Percentiles rank a stretch among this genome's conserved stretches.
Conservation (phyloP, 1,139 yeast species). For the Debaryomyces robertsiae region DNA sequence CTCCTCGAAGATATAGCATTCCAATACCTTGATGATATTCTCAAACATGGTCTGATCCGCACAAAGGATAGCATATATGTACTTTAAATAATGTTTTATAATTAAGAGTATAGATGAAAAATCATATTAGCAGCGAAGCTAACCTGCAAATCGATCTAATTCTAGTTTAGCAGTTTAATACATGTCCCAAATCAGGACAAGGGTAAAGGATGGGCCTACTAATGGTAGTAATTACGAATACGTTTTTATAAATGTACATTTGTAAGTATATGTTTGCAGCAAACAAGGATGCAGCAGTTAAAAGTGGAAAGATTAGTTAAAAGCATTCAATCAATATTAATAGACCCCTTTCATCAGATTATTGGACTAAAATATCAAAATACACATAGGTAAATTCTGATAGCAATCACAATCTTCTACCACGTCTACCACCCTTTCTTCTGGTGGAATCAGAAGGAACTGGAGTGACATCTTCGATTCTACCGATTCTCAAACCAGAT, state of each 20-base stretch:
- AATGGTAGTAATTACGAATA: slow-evolving; percentile 3
- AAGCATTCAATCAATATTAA: slow-evolving; percentile 9
- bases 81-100: background rate
- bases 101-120: no score
- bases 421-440: slow-evolving; percentile 99
- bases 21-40: background rate
- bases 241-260: slow-evolving; percentile 16
- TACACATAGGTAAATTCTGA: slow-evolving; percentile 8
- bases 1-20: background rate
- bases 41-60: background rate
- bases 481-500: slow-evolving; percentile 99
- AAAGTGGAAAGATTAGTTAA: slow-evolving; percentile 8
- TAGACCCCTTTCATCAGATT: slow-evolving; percentile 10
- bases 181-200: no score
- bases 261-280: slow-evolving; percentile 13
- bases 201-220: no score
- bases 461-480: slow-evolving; percentile 99
- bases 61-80: slow-evolving; percentile 3
- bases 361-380: slow-evolving; percentile 10
- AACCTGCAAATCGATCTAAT: background rate
- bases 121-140: background rate
- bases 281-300: slow-evolving; percentile 8
- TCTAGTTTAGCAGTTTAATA: no score
- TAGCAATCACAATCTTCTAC: slow-evolving; percentile 91
- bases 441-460: slow-evolving; percentile 99